These are phyloP conservation scores for Hericium erinaceus DNA, from an alignment of 768 basidiomycete species.

Conservation along the genomic window DNA sequence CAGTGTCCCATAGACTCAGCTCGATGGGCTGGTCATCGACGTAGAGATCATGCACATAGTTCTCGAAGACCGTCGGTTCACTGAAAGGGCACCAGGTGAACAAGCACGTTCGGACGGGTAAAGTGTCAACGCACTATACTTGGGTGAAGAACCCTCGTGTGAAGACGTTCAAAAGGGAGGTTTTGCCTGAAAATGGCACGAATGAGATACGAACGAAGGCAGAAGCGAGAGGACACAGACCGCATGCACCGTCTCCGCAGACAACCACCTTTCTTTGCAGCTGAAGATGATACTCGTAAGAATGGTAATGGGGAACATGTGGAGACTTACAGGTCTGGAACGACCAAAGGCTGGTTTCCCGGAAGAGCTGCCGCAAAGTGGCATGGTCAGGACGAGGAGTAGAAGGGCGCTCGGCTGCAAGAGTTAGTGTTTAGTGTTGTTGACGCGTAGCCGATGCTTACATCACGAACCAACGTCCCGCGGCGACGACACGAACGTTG, in stretches of 20 bases:
- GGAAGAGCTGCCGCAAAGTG: slow-evolving; percentile 45
- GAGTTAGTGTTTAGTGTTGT: background rate
- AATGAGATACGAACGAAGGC: slow-evolving; percentile 2
- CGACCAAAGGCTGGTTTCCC: slow-evolving; percentile 47
- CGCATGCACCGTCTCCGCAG: slow-evolving; percentile 95
- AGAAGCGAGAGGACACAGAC: slow-evolving; percentile 31
- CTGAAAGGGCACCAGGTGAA: slow-evolving; percentile 27
- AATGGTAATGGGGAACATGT: no score
- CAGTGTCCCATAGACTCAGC: slow-evolving; percentile 95
- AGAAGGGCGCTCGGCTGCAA: background rate
- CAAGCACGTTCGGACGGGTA: background rate
- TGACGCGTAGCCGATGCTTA: background rate
- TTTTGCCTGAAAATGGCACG: slow-evolving; percentile 48
- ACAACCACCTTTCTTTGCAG: slow-evolving; percentile 68
- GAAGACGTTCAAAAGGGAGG: slow-evolving; percentile 80
- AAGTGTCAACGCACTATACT: slow-evolving; percentile 59
- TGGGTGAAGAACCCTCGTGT: slow-evolving; percentile 90
- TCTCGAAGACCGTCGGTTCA: slow-evolving; percentile 94
- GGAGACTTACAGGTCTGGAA: slow-evolving; percentile 37
- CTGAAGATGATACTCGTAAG: slow-evolving; percentile 18
- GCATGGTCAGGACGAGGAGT: slow-evolving; percentile 26
- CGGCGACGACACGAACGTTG: slow-evolving; percentile 3
- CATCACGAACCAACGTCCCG: no score
- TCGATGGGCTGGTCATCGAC: slow-evolving; percentile 87
- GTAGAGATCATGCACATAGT: slow-evolving; percentile 85